Evolutionary conservation across 2,329 filamentous ascomycete genomes (phyloP).

Genomic region (Talaromyces sp.): DNA sequence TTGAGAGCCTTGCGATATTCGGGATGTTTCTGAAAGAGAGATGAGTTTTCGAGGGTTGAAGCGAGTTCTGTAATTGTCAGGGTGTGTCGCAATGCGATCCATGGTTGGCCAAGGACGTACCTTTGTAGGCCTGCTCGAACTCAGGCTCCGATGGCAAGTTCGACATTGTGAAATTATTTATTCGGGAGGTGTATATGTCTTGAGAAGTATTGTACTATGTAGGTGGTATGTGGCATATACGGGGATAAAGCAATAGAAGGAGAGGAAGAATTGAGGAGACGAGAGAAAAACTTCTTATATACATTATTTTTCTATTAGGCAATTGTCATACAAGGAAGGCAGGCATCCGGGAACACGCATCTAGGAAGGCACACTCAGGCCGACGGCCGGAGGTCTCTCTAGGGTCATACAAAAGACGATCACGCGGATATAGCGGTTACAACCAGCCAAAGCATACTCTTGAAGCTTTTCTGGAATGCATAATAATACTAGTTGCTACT

Average conservation of each 20-base stretch:
- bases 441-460: neutral
- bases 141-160: slow-evolving; percentile 86
- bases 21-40: slow-evolving; percentile 87
- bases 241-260: neutral
- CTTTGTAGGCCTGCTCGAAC: slow-evolving; percentile 97
- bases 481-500: too few species aligned
- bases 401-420: neutral
- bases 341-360: neutral
- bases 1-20: slow-evolving; percentile 89
- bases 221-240: neutral
- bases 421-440: neutral
- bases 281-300: neutral
- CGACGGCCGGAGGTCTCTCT: neutral
- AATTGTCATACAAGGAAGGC: neutral
- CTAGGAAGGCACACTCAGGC: neutral
- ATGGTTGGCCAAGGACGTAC: slow-evolving; percentile 43
- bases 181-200: neutral
- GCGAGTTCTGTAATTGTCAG: slow-evolving; percentile 64
- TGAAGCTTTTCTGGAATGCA: too few species aligned
- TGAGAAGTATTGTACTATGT: neutral
- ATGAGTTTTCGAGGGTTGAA: slow-evolving; percentile 89
- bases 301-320: neutral
- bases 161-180: slow-evolving; percentile 55
- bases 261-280: neutral
- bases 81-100: neutral